Percentiles rank a stretch among this genome's conserved stretches.
These are phyloP conservation scores for Tulasnella sp. DNA, from an alignment of 768 basidiomycete species.

Conservation along the genomic window DNA sequence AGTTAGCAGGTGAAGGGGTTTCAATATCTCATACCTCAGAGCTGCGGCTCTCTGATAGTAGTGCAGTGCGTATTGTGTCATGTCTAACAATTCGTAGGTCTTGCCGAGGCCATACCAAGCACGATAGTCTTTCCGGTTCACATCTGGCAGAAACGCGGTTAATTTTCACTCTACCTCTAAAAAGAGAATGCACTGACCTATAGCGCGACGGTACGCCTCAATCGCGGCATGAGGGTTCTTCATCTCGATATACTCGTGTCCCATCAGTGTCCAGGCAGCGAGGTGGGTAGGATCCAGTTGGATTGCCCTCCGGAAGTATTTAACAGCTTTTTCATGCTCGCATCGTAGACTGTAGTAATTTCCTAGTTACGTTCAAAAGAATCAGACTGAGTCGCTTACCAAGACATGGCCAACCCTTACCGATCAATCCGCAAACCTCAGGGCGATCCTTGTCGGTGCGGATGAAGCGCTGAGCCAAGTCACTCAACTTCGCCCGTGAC, in stretches of 20 bases:
- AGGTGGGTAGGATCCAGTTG: conserved; percentile 92
- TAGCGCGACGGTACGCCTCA: conserved; percentile 92
- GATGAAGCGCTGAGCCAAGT: conserved; percentile 87
- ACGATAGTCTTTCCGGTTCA: conserved; percentile 93
- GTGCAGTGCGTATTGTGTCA: conserved; percentile 93
- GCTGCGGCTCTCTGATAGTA: conserved; percentile 97
- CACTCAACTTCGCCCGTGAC: conserved; percentile 80
- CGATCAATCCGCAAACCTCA: conserved; percentile 93
- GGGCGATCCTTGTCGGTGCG: conserved; percentile 88
- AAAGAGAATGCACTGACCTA: conserved; percentile 58
- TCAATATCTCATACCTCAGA: conserved; percentile 55
- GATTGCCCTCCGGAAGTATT: conserved; percentile 92
- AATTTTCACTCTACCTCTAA: neutral
- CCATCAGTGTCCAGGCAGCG: conserved; percentile 98
- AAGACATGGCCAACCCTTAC: conserved; percentile 47
- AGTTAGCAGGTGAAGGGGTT: neutral
- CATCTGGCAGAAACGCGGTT: conserved; percentile 51
- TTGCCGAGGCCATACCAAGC: conserved; percentile 99
- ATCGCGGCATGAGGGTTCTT: conserved; percentile 99
- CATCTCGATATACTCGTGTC: conserved; percentile 98
- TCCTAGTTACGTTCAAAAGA: conserved; percentile 49
- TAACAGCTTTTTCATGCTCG: conserved; percentile 94
- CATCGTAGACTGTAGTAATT: conserved; percentile 92
- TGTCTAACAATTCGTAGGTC: conserved; percentile 92
- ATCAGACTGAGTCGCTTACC: neutral